phyloP scores from a whole-genome alignment of 805 yeast species.

The Yamadazyma ubonensis region DNA sequence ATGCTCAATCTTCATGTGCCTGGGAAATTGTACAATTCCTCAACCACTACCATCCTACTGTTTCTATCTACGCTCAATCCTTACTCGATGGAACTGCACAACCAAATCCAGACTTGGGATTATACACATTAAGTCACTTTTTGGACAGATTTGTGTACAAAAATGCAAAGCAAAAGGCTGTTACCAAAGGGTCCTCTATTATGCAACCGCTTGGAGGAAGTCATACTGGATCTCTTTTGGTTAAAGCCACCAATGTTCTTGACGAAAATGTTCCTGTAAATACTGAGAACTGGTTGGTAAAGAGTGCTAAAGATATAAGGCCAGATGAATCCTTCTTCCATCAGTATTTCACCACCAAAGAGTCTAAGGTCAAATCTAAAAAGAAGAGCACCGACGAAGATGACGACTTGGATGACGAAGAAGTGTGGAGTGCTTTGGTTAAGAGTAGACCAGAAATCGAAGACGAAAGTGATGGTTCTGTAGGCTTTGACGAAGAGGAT shows the following conservation, averaged over 20 bases:
- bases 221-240: constrained; percentile 67
- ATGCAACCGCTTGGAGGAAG: constrained; percentile 97
- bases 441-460: constrained; percentile 72
- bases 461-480: constrained; percentile 36
- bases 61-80: constrained; percentile 72
- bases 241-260: constrained; percentile 53
- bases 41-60: constrained; percentile 90
- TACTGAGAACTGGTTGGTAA: constrained; percentile 78
- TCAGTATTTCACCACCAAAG: constrained; percentile 73
- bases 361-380: constrained; percentile 31
- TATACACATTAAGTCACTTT: constrained; percentile 85
- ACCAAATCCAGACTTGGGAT: constrained; percentile 84
- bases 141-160: constrained; percentile 93
- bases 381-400: constrained; percentile 32
- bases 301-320: constrained; percentile 60
- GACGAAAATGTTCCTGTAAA: constrained; percentile 67
- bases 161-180: constrained; percentile 77
- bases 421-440: constrained; percentile 78
- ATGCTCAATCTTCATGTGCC: constrained; percentile 74
- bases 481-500: constrained; percentile 47
- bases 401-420: constrained; percentile 44
- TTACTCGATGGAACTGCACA: constrained; percentile 50
- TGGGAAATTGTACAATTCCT: constrained; percentile 83
- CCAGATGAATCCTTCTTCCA: constrained; percentile 90
- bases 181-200: constrained; percentile 82